A percentile compares a stretch with the other conserved stretches of the same genome.
Evolutionary conservation across 2,329 filamentous ascomycete genomes (phyloP).

Genomic region (Coniella lustricola): DNA sequence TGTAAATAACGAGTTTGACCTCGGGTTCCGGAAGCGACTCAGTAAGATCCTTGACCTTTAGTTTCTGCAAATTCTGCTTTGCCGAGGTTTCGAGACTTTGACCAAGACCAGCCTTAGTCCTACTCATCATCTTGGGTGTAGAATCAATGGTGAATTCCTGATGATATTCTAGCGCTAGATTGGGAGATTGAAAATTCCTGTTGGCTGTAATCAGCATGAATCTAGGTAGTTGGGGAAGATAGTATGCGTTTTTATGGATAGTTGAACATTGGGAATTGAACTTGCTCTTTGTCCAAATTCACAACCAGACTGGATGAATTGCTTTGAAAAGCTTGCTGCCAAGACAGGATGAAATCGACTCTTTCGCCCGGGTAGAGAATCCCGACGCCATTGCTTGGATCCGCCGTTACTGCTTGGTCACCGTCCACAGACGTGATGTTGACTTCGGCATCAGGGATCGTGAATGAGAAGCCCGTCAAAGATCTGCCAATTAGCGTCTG

Average conservation of each 20-base stretch:
- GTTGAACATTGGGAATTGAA: too few relatives aligned
- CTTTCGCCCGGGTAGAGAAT: conserved; percentile 21
- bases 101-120: too few relatives aligned
- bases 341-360: conserved; percentile 18
- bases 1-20: conserved; percentile 18
- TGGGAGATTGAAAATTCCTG: conserved; percentile 13
- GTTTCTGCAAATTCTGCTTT: too few relatives aligned
- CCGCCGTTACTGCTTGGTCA: conserved; percentile 14
- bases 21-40: conserved; percentile 13
- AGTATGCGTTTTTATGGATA: too few relatives aligned
- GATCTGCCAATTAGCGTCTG: conserved; percentile 9
- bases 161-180: conserved; percentile 14
- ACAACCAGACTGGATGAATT: conserved; percentile 14
- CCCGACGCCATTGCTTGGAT: conserved; percentile 13
- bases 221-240: too few relatives aligned
- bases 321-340: conserved; percentile 7
- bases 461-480: conserved; percentile 18
- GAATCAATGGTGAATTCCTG: conserved; percentile 6
- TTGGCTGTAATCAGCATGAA: neutral
- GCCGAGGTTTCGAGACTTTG: too few relatives aligned
- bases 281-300: conserved; percentile 20
- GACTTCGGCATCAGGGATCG: conserved; percentile 17
- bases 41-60: conserved; percentile 4
- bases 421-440: conserved; percentile 20
- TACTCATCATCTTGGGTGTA: too few relatives aligned